Evolutionary conservation across 768 basidiomycete species (phyloP).

Genomic region (Piloderma croceum): DNA sequence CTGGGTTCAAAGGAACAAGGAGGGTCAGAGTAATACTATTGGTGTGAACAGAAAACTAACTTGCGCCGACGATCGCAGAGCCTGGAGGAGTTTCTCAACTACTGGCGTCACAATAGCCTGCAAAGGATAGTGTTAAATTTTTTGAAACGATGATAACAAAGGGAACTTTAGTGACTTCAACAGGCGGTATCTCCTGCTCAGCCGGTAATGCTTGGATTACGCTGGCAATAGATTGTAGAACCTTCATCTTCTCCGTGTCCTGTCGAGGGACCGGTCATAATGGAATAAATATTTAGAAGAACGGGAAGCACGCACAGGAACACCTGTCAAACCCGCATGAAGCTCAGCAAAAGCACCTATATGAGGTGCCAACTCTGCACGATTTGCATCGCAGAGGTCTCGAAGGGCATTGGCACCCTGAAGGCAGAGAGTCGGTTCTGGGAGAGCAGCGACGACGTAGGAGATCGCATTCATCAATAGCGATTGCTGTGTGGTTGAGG

Average conservation of each 20-base stretch:
- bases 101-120: slow-evolving; percentile 77
- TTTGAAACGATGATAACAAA: neutral
- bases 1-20: slow-evolving; percentile 37
- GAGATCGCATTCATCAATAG: slow-evolving; percentile 59
- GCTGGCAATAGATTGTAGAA: slow-evolving; percentile 87
- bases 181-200: slow-evolving; percentile 67
- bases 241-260: slow-evolving; percentile 86
- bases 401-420: slow-evolving; percentile 79
- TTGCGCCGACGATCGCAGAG: slow-evolving; percentile 47
- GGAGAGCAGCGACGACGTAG: slow-evolving; percentile 66
- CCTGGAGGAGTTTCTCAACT: slow-evolving; percentile 59
- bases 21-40: neutral
- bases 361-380: slow-evolving; percentile 75
- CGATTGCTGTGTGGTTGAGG: slow-evolving; percentile 23
- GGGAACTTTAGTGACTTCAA: slow-evolving; percentile 45
- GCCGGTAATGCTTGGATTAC: slow-evolving; percentile 89
- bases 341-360: slow-evolving; percentile 81
- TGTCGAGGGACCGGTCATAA: slow-evolving; percentile 21
- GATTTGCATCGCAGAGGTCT: slow-evolving; percentile 85
- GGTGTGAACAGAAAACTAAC: slow-evolving; percentile 32
- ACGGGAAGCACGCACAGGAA: slow-evolving; percentile 51
- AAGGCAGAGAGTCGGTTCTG: slow-evolving; percentile 57
- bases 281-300: neutral
- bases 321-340: slow-evolving; percentile 66
- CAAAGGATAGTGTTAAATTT: slow-evolving; percentile 1